Percentiles rank a stretch among this genome's conserved stretches.
Evolutionary conservation across 2,329 filamentous ascomycete genomes (phyloP).

Genomic region (Aspergillus pseudoviridinutans): DNA sequence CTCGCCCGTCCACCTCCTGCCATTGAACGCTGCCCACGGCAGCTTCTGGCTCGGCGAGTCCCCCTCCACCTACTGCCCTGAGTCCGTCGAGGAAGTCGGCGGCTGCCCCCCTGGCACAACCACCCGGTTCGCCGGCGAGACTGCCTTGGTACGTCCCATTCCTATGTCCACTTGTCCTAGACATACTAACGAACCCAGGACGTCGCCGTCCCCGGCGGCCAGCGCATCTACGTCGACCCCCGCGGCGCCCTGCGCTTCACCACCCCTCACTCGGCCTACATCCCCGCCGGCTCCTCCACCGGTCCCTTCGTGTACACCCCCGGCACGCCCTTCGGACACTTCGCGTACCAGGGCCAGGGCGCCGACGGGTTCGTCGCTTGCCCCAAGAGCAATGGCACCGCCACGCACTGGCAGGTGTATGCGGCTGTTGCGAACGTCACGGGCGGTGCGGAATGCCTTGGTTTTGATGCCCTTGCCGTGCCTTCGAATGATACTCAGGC

Average conservation of each 20-base stretch:
- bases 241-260: slow-evolving; percentile 56
- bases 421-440: slow-evolving; percentile 33
- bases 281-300: slow-evolving; percentile 48
- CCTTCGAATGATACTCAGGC: slow-evolving; percentile 6
- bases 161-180: slow-evolving; percentile 4
- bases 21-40: slow-evolving; percentile 43
- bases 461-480: slow-evolving; percentile 34
- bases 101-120: slow-evolving; percentile 43
- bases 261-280: slow-evolving; percentile 50
- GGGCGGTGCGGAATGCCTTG: slow-evolving; percentile 27
- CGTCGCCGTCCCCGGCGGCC: slow-evolving; percentile 59
- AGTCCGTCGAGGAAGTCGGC: slow-evolving; percentile 23
- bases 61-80: slow-evolving; percentile 48
- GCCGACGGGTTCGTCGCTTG: slow-evolving; percentile 42
- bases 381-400: slow-evolving; percentile 34
- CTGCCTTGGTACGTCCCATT: slow-evolving; percentile 25
- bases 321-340: slow-evolving; percentile 21
- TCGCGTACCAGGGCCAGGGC: slow-evolving; percentile 28
- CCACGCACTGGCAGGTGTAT: not conserved
- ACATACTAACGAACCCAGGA: slow-evolving; percentile 30
- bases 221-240: slow-evolving; percentile 55
- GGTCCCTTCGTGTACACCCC: slow-evolving; percentile 47
- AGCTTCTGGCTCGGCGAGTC: slow-evolving; percentile 50
- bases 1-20: slow-evolving; percentile 45
- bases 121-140: slow-evolving; percentile 42